These are phyloP conservation scores for Aspergillus affinis DNA, from an alignment of 495 filamentous ascomycete species.

Conservation along the genomic window DNA sequence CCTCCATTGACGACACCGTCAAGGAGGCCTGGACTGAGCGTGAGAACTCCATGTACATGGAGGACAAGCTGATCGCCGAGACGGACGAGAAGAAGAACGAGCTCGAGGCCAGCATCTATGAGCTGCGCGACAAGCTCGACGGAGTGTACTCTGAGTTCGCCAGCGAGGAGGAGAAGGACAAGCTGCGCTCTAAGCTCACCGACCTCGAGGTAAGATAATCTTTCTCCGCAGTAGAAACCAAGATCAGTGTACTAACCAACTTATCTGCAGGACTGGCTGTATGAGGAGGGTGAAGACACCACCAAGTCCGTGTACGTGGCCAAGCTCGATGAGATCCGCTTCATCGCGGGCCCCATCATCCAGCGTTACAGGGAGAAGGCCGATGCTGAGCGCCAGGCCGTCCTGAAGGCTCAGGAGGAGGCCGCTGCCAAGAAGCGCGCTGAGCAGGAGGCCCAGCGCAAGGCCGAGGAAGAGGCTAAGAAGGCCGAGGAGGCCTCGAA, in stretches of 20 bases:
- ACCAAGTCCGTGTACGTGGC: constrained; percentile 89
- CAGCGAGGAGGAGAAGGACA: constrained; percentile 88
- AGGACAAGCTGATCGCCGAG: constrained; percentile 97
- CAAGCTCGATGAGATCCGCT: constrained; percentile 95
- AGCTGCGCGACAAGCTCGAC: constrained; percentile 89
- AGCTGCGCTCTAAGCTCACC: constrained; percentile 75
- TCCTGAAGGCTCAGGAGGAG: constrained; percentile 76
- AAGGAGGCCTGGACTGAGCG: constrained; percentile 72
- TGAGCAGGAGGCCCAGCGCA: constrained; percentile 64
- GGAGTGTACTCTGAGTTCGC: constrained; percentile 86
- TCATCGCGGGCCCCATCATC: constrained; percentile 84
- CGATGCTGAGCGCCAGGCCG: constrained; percentile 80
- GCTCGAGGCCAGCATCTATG: constrained; percentile 95
- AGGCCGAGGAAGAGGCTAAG: constrained; percentile 52
- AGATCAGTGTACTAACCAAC: constrained; percentile 17
- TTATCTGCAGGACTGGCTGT: constrained; percentile 83
- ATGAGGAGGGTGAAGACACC: constrained; percentile 94
- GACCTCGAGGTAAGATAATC: constrained; percentile 70
- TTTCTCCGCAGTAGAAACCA: background rate
- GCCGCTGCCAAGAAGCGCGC: constrained; percentile 77
- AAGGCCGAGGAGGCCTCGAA: constrained; percentile 49
- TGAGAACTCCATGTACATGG: constrained; percentile 89
- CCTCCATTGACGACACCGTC: constrained; percentile 66
- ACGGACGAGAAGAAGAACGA: constrained; percentile 99
- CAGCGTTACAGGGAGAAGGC: constrained; percentile 94